Evolutionary conservation across 345 rosid genomes (phyloP).

Genomic region (Salix viminalis): DNA sequence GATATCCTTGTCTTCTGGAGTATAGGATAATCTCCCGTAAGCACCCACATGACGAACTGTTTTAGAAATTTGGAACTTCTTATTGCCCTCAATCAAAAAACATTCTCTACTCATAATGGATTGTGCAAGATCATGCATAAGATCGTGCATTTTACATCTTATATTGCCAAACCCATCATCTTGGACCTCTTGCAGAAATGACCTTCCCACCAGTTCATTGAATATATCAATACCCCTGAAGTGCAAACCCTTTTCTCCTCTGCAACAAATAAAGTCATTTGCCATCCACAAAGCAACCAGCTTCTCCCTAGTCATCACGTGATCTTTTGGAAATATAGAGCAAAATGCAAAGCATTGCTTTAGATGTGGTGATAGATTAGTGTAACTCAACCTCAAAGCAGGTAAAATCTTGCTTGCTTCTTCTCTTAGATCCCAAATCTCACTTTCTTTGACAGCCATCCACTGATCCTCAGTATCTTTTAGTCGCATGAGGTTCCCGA

Average conservation of each 20-base stretch:
- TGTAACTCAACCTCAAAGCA: slow-evolving; percentile 3
- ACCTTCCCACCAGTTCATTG: slow-evolving; percentile 11
- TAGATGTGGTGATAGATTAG: not conserved
- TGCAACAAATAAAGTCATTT: slow-evolving; percentile 13
- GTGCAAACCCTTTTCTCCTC: not conserved
- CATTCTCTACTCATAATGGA: not conserved
- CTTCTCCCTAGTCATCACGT: not conserved
- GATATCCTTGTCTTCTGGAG: too few relatives aligned
- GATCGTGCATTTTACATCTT: slow-evolving; percentile 25
- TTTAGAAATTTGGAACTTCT: too few relatives aligned
- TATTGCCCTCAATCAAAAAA: too few relatives aligned
- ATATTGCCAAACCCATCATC: not conserved
- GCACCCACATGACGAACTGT: too few relatives aligned
- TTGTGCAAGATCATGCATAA: slow-evolving; percentile 20
- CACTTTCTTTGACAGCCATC: slow-evolving; percentile 12
- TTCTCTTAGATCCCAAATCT: slow-evolving; percentile 8
- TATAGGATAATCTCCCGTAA: too few relatives aligned
- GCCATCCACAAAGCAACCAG: slow-evolving; percentile 29
- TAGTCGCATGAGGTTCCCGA: slow-evolving; percentile 10
- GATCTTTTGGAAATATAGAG: not conserved
- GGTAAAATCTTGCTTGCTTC: not conserved
- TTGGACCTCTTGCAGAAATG: slow-evolving; percentile 3
- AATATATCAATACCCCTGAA: slow-evolving; percentile 13
- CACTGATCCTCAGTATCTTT: not conserved
- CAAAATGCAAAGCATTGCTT: slow-evolving; percentile 10